Evolutionary conservation across 2,329 filamentous ascomycete genomes (phyloP).

Genomic region (Diaporthe sp.): DNA sequence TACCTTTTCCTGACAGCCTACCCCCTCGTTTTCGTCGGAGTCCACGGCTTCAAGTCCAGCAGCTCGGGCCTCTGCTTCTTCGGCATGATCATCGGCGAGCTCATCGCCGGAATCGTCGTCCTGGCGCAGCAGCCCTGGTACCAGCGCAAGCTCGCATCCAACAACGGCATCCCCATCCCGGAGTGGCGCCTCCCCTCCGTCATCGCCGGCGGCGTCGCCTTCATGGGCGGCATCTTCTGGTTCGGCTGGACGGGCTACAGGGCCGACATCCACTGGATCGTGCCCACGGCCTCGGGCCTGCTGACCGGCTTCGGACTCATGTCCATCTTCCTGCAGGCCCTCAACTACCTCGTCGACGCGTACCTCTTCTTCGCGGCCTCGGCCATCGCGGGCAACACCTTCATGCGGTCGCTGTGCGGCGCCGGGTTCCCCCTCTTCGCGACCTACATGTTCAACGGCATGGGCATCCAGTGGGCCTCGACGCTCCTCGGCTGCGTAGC

Average conservation of each 20-base stretch:
- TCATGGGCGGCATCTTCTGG: slow-evolving; percentile 79
- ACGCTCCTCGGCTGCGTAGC: slow-evolving; percentile 74
- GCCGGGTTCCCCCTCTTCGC: slow-evolving; percentile 86
- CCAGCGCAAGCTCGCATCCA: slow-evolving; percentile 75
- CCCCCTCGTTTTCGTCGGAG: slow-evolving; percentile 80
- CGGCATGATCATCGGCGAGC: slow-evolving; percentile 81
- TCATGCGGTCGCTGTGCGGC: slow-evolving; percentile 82
- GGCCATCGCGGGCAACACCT: slow-evolving; percentile 85
- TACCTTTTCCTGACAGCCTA: slow-evolving; percentile 91
- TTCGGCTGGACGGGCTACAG: slow-evolving; percentile 80
- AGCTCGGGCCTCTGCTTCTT: slow-evolving; percentile 85
- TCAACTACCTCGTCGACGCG: slow-evolving; percentile 86
- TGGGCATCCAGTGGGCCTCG: slow-evolving; percentile 73
- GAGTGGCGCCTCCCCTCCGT: slow-evolving; percentile 76
- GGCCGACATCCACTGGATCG: slow-evolving; percentile 71
- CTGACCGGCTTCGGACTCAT: slow-evolving; percentile 82
- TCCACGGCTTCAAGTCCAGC: slow-evolving; percentile 79
- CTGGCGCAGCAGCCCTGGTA: slow-evolving; percentile 75
- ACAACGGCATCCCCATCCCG: slow-evolving; percentile 73
- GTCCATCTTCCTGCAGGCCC: slow-evolving; percentile 83
- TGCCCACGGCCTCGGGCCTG: slow-evolving; percentile 71
- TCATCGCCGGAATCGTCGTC: slow-evolving; percentile 76
- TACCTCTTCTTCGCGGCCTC: slow-evolving; percentile 82
- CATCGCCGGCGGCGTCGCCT: slow-evolving; percentile 70
- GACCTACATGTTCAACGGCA: slow-evolving; percentile 74